A percentile compares a stretch with the other conserved stretches of the same genome.
phyloP scores from a whole-genome alignment of 1,284 basidiomycete species.

The Cutaneotrichosporon spelunceum region DNA sequence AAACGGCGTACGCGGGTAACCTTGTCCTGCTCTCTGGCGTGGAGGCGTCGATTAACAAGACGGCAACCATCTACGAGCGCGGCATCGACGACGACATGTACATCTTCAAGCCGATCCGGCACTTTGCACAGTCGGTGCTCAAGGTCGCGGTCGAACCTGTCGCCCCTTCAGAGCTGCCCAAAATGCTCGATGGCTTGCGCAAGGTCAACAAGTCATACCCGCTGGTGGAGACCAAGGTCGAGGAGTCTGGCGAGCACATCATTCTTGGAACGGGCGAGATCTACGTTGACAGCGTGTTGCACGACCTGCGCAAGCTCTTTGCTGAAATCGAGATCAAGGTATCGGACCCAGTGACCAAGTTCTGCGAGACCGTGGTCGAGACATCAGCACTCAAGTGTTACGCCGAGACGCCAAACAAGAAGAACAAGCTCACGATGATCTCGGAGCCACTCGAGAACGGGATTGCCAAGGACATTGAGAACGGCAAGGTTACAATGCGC shows the following conservation, averaged over 20 bases:
- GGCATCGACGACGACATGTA: slow-evolving; percentile 74
- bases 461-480: slow-evolving; percentile 90
- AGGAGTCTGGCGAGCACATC: slow-evolving; percentile 97
- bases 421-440: slow-evolving; percentile 98
- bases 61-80: slow-evolving; percentile 76
- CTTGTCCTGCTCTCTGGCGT: slow-evolving; percentile 88
- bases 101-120: slow-evolving; percentile 92
- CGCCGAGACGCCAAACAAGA: slow-evolving; percentile 98
- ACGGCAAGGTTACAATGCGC: slow-evolving; percentile 82
- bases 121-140: slow-evolving; percentile 95
- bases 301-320: slow-evolving; percentile 88
- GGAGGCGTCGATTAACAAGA: slow-evolving; percentile 91
- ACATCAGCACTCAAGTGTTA: slow-evolving; percentile 98
- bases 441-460: slow-evolving; percentile 91
- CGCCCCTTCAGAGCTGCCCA: slow-evolving; percentile 92
- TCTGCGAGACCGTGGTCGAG: slow-evolving; percentile 97
- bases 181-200: slow-evolving; percentile 94
- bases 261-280: slow-evolving; percentile 95
- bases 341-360: slow-evolving; percentile 96
- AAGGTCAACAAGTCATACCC: slow-evolving; percentile 99
- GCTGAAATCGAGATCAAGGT: slow-evolving; percentile 99
- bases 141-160: slow-evolving; percentile 99
- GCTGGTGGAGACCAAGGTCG: slow-evolving; percentile 88
- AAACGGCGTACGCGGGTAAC: slow-evolving; percentile 87
- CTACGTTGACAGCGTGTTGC: slow-evolving; percentile 94